Evolutionary conservation across 169 alveolate species (phyloP), one percentile per base, ranked within the genome.

Genomic region (Ophryocystis elektroscirrha): DNA sequence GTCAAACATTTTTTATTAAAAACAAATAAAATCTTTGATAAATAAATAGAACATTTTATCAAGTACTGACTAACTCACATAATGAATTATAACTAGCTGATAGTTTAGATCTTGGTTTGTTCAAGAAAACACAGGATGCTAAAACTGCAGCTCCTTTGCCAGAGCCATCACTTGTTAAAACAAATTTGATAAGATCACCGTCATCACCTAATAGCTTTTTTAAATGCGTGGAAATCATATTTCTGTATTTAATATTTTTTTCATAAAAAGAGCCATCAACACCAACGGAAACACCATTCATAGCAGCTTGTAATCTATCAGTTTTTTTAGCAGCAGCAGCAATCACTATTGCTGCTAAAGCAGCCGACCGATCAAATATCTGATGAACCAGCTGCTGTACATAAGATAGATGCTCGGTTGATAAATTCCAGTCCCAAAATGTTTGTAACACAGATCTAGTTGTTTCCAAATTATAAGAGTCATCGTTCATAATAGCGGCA

Each of bases 201-300:
- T 12, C 18, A n/a, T 32, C 39, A 12, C 18, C 39, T n/a, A 32
- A 32, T n/a, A n/a, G 39, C n/a, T 32, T 32, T 32, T 32, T 32
- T n/a, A 32, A 32, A n/a, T 32, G 12, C 39, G 18, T 32, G 39
- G 39, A 12, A n/a, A n/a, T 12, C 12, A n/a, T 32, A 12, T 32
- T 71, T 58, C 28, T 71, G 65, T 77, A 77, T 83, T 81, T 68
- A 26, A 56, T 66, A 56, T 77, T 77, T 66, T 73, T 73, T 9
- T 71, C 76, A 48, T 68, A 74, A 48, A 77, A 46, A 9, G 86
- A 77, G 0, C 86, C 86, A 53, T 77, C 86, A 12, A 77, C 63
- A 16, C 74, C 86, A 23, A 73, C 73, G 1, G 80, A 63, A 36
- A 65, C 56, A 50, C 56, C 63, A 27, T 52, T 53, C 24, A 65